Evolutionary conservation across 2,329 filamentous ascomycete genomes (phyloP).

Genomic region (Aspergillus quadrilineatus): DNA sequence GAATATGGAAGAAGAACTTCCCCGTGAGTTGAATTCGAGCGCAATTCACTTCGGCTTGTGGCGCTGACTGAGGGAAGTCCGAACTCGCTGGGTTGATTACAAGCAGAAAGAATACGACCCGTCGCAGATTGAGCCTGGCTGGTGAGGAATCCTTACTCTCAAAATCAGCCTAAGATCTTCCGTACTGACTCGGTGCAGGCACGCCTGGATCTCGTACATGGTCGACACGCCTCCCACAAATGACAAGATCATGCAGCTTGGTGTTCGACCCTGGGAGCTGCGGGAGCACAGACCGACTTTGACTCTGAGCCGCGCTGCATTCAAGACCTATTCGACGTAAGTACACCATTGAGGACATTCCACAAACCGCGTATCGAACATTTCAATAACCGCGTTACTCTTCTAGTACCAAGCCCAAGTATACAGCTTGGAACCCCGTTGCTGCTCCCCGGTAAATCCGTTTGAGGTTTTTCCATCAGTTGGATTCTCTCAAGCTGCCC

Average conservation of each 20-base stretch:
- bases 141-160: slow-evolving; percentile 47
- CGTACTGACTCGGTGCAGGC: slow-evolving; percentile 51
- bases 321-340: slow-evolving; percentile 93
- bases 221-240: slow-evolving; percentile 80
- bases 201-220: slow-evolving; percentile 94
- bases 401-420: slow-evolving; percentile 34
- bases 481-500: slow-evolving; percentile 10
- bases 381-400: slow-evolving; percentile 1
- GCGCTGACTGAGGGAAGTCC: slow-evolving; percentile 57
- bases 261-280: slow-evolving; percentile 73
- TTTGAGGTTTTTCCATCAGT: slow-evolving; percentile 4
- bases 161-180: background rate
- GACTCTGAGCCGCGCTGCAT: slow-evolving; percentile 75
- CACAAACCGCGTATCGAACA: too few species aligned
- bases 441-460: slow-evolving; percentile 35
- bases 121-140: slow-evolving; percentile 84
- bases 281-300: slow-evolving; percentile 70
- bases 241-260: slow-evolving; percentile 69
- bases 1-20: slow-evolving; percentile 85
- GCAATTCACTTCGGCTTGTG: slow-evolving; percentile 5
- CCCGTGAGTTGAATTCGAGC: slow-evolving; percentile 58
- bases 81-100: slow-evolving; percentile 97
- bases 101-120: slow-evolving; percentile 69
- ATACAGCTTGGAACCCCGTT: slow-evolving; percentile 36
- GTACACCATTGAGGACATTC: slow-evolving; percentile 40